Conservation (phyloP, 1,139 yeast species). For the Lodderomyces theae region DNA sequence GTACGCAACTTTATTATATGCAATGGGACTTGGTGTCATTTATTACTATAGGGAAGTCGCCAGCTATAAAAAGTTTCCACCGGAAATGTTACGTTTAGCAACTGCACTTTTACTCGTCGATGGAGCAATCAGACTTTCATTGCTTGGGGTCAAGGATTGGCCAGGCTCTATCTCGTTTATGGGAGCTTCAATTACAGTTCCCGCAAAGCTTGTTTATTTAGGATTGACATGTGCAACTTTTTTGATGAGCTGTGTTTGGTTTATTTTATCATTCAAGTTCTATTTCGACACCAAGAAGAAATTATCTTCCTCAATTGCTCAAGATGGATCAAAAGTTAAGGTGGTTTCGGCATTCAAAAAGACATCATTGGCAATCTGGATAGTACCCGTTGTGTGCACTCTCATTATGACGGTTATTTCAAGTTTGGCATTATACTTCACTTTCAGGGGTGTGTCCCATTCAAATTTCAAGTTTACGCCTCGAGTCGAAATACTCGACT, state of each 20-base stretch:
- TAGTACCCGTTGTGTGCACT: constrained; percentile 20
- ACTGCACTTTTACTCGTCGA: constrained; percentile 15
- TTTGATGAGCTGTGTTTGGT: constrained; percentile 19
- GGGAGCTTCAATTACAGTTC: not conserved
- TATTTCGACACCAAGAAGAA: constrained; percentile 30
- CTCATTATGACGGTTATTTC: not conserved
- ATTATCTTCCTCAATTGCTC: too few species aligned
- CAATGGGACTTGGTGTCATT: constrained; percentile 43
- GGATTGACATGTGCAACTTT: too few species aligned
- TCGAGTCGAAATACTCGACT: too few species aligned
- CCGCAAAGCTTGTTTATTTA: not conserved
- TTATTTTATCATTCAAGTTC: constrained; percentile 18
- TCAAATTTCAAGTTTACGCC: too few species aligned
- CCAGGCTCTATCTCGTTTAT: not conserved
- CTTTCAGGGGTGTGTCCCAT: too few species aligned
- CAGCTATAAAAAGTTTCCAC: constrained; percentile 29
- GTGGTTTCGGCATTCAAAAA: constrained; percentile 27
- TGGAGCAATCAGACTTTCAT: constrained; percentile 8
- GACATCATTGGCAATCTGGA: constrained; percentile 29
- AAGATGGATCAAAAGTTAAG: constrained; percentile 18
- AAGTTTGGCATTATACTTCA: not conserved
- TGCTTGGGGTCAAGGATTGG: not conserved
- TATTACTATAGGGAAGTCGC: constrained; percentile 28
- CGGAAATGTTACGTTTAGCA: constrained; percentile 18
- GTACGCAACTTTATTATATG: constrained; percentile 25